These are phyloP conservation scores for Gossypium bickii DNA, from an alignment of 345 rosid species.

Conservation along the genomic window DNA sequence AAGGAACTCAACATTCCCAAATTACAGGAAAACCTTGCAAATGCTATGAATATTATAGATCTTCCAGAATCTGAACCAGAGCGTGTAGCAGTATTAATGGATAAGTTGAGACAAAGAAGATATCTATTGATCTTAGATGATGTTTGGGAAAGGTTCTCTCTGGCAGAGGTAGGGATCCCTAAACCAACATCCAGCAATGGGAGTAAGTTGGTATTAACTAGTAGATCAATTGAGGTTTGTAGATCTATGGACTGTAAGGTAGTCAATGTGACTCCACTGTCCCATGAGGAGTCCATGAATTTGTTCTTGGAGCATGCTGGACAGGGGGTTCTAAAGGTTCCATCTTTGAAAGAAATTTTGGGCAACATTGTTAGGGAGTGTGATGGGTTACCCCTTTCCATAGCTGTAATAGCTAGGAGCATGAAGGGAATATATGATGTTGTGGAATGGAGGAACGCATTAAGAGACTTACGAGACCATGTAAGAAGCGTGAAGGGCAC, in stretches of 20 bases:
- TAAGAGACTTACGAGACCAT: neutral
- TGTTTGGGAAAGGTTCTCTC: too few relatives aligned
- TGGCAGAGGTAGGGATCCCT: too few relatives aligned
- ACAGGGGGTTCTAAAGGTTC: neutral
- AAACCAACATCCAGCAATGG: too few relatives aligned
- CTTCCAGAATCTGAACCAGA: neutral
- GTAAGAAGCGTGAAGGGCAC: neutral
- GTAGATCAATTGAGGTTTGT: neutral
- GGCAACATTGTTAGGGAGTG: too few relatives aligned
- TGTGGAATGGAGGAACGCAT: constrained; percentile 12
- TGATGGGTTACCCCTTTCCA: too few relatives aligned
- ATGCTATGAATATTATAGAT: neutral
- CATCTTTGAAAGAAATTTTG: too few relatives aligned
- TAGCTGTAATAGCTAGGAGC: too few relatives aligned
- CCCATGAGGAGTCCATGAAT: neutral
- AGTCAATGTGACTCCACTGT: neutral
- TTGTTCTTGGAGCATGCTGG: neutral
- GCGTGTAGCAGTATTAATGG: neutral
- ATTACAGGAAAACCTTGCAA: neutral
- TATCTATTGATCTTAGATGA: too few relatives aligned
- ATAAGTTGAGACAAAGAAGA: neutral
- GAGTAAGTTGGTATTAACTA: neutral
- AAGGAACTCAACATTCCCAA: neutral
- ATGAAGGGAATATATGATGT: too few relatives aligned
- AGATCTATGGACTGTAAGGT: neutral